A percentile compares a stretch with the other conserved stretches of the same genome.
Conservation (phyloP, 2,329 filamentous ascomycete genomes). For the Pseudocercospora ulei region DNA sequence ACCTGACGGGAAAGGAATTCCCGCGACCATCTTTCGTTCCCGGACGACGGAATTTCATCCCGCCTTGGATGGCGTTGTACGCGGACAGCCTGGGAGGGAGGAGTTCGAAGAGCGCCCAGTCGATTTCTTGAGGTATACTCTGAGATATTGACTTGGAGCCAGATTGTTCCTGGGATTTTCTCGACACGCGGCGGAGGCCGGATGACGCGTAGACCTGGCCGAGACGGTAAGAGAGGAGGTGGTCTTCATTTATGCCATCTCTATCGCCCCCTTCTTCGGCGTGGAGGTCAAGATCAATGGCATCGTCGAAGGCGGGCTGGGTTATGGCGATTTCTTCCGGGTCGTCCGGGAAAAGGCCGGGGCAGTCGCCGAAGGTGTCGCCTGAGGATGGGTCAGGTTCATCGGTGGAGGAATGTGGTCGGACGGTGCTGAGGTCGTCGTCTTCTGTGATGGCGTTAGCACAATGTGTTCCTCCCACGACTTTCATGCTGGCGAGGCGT, state of each 20-base stretch:
- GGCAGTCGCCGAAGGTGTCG: conserved; percentile 54
- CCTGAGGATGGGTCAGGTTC: conserved; percentile 12
- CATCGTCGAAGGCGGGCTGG: conserved; percentile 70
- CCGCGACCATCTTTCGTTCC: conserved; percentile 28
- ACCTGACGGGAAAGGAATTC: conserved; percentile 41
- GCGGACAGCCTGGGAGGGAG: conserved; percentile 59
- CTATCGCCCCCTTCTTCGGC: conserved; percentile 68
- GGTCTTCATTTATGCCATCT: conserved; percentile 64
- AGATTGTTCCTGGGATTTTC: conserved; percentile 27
- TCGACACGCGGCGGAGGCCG: conserved; percentile 58
- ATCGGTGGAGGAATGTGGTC: conserved; percentile 26
- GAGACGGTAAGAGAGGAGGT: conserved; percentile 68
- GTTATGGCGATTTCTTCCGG: conserved; percentile 74
- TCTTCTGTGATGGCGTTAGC: conserved; percentile 45
- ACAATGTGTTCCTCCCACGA: too few relatives aligned
- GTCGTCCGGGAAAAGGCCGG: conserved; percentile 63
- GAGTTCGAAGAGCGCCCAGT: conserved; percentile 87
- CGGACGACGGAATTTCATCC: conserved; percentile 34
- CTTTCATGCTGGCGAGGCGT: too few relatives aligned
- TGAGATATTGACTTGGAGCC: conserved; percentile 43
- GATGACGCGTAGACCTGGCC: conserved; percentile 84
- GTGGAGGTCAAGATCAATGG: conserved; percentile 62
- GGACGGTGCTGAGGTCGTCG: conserved; percentile 41
- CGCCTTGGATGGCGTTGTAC: conserved; percentile 59
- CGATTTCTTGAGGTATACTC: conserved; percentile 76